phyloP scores from a whole-genome alignment of 2,329 filamentous ascomycete species.

The Colletotrichum camelliae region DNA sequence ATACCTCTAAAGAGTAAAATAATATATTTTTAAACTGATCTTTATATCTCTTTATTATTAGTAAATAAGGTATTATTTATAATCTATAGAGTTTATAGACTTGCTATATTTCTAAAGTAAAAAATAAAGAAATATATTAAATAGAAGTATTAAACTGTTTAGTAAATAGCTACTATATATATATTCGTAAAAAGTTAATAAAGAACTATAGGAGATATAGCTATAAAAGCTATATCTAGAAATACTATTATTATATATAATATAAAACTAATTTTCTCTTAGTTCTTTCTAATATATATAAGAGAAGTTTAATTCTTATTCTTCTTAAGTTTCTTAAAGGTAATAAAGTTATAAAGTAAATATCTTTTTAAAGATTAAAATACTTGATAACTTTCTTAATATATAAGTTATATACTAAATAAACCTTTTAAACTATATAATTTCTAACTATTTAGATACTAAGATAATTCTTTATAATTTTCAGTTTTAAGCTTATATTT shows the following conservation, averaged over 20 bases:
- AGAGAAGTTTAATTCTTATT: neutral
- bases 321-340: neutral
- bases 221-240: neutral
- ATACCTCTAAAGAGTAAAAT: neutral
- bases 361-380: neutral
- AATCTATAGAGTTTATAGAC: neutral
- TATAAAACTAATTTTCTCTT: slow-evolving; percentile 2
- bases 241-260: neutral
- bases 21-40: neutral
- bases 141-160: neutral
- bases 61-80: neutral
- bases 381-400: neutral
- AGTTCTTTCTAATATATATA: neutral
- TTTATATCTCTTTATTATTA: neutral
- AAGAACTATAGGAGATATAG: slow-evolving; percentile 4
- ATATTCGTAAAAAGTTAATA: neutral
- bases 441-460: neutral
- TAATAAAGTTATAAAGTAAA: neutral
- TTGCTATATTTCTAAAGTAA: neutral
- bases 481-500: neutral
- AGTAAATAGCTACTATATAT: neutral
- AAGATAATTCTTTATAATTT: neutral
- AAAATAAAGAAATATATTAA: neutral
- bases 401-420: neutral
- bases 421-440: neutral